Evolutionary conservation across 2,329 filamentous ascomycete species (phyloP), one percentile per base, ranked within the genome.

Genomic region (Aplosporella prunicola): DNA sequence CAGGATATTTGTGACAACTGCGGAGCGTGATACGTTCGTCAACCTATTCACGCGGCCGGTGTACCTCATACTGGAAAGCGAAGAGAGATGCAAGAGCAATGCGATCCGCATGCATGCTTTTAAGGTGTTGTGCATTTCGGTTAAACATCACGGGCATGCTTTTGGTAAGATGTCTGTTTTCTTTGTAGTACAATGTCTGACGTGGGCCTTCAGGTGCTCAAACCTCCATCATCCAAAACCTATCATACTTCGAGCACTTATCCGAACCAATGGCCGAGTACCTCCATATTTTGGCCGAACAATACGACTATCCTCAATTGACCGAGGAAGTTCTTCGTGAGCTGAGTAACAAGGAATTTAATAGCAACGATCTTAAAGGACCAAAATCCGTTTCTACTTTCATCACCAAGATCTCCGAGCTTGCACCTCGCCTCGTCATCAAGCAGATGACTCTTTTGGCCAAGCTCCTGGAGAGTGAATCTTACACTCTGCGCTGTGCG

Each of bases 201-300:
- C 32, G 25, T 15, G 45, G 31, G 16, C 5, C 16, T 26, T 7
- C 51, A 93, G 85, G 84, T 35, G 91, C 91, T 2, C 91, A 98
- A 70, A 96, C 93, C 32, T 93, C 88, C 30, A 93, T 98, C 52
- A 88, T 96, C 38, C 91, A 98, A 60, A 96, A 91, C 55, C 66
- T 98, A 47, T 94, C 91, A 5, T 98, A 98, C 58, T 98, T 96
- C 52, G 91, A 98, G 62, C 91, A 98, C 60, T 67, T 98, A n/a
- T 89, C 91, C 1, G 91, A 98, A 55, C 91, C 91, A 1, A 98
- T 98, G 91, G 91, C 91, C 20, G 93, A 98, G 58, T 94, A 98
- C 51, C 67, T 98, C 4, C 86, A 96, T 51, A 98, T 96, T 52
- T 69, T 98, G 17, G 81, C 88, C 1, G 88, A 96, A 57, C 89